phyloP scores from a whole-genome alignment of 2,329 filamentous ascomycete genomes.

The Colletotrichum tamarilloi region DNA sequence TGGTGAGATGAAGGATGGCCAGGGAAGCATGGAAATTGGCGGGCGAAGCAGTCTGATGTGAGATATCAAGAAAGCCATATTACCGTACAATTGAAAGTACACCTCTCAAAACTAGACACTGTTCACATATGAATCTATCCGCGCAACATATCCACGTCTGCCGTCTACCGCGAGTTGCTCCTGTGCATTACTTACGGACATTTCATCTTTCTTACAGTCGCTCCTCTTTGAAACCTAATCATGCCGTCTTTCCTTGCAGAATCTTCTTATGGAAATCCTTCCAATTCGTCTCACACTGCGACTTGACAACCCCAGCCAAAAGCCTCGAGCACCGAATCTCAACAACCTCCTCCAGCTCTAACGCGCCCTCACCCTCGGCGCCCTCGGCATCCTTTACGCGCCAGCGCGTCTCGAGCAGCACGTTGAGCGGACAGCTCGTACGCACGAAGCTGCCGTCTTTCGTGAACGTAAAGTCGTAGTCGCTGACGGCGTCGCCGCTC shows the following conservation, averaged over 20 bases:
- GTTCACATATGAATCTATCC: conserved; percentile 3
- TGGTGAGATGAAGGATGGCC: conserved; percentile 94
- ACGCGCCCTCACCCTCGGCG: conserved; percentile 39
- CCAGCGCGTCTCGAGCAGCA: conserved; percentile 67
- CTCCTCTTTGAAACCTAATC: background rate
- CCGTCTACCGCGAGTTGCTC: background rate
- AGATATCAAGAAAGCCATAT: background rate
- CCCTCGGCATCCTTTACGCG: conserved; percentile 43
- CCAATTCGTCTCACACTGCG: conserved; percentile 63
- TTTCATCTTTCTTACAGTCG: background rate
- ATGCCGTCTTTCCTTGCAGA: conserved; percentile 38
- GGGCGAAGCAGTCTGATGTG: conserved; percentile 95
- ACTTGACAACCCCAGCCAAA: conserved; percentile 60
- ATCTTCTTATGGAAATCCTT: conserved; percentile 62
- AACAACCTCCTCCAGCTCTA: conserved; percentile 61
- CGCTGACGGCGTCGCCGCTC: conserved; percentile 65
- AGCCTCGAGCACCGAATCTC: conserved; percentile 62
- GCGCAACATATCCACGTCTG: background rate
- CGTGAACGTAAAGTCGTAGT: conserved; percentile 63
- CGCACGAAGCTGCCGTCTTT: conserved; percentile 62
- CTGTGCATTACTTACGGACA: background rate
- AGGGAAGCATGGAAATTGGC: conserved; percentile 91
- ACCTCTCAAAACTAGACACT: background rate
- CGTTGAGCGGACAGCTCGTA: conserved; percentile 60
- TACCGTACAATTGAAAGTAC: background rate